Evolutionary conservation across 768 basidiomycete genomes (phyloP), one percentile per base, ranked within the genome.

Genomic region (Phallus indusiatus): DNA sequence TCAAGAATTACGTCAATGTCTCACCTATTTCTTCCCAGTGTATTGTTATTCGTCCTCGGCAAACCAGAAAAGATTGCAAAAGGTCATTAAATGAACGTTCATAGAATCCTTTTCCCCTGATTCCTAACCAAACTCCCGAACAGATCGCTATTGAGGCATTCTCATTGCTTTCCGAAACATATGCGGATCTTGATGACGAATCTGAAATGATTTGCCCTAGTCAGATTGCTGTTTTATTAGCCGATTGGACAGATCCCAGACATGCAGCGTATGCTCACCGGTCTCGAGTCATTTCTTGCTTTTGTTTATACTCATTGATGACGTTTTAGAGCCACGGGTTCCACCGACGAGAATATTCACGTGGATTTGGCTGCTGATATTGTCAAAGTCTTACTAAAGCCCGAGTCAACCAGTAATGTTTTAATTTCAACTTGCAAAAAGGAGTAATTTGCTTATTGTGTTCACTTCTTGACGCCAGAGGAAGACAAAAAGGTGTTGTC

Each of bases 241-340:
- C 86, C 1, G 91, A 94, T 63, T 95, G 93, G 92, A 90, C 88
- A 3, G 86, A 94, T 67, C 88, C 90, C 0, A 76, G 81, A 66
- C 91, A 89, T 66, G 78, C 80, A 36, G 78, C 81, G 67, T 80
- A 66, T 75, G 75, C 72, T 67, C 72, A 74, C 14, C 42, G 33
- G 34, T 22, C 18, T n/a, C 50, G 20, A 47, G 10, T 5, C 8
- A 48, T 42, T 53, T 24, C 4, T 35, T n/a, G 22, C 34, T 18
- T 54, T 5, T n/a, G n/a, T n/a, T n/a, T n/a, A n/a, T 53, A 21
- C 33, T 65, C 60, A 20, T 57, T 42, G 35, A 42, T 64, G 7
- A 54, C 46, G 33, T 33, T 58, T 14, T 20, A 81, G 80, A 22
- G 76, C 76, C 12, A 75, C 75, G 8, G 73, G 74, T 21, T 64